phyloP scores from a whole-genome alignment of 768 basidiomycete genomes.

The Lyophyllum decastes region DNA sequence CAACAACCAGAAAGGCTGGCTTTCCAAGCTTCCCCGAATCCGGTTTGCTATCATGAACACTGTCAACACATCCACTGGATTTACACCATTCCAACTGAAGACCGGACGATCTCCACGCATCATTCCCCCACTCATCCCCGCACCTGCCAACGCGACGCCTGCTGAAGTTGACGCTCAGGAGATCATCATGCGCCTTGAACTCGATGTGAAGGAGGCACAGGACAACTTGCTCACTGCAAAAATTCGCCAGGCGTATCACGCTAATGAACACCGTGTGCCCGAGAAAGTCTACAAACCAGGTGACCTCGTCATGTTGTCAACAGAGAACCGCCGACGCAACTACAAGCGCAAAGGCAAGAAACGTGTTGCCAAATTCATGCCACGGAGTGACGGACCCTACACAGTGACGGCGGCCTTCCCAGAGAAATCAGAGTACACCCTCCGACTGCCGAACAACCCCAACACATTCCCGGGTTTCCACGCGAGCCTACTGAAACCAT shows the following conservation, averaged over 20 bases:
- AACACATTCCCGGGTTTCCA: neutral
- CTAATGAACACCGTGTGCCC: slow-evolving; percentile 24
- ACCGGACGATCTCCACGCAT: slow-evolving; percentile 23
- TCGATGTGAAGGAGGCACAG: slow-evolving; percentile 26
- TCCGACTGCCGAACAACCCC: neutral
- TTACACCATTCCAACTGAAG: slow-evolving; percentile 30
- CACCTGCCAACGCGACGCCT: neutral
- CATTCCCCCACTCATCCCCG: slow-evolving; percentile 22
- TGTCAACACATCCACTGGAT: slow-evolving; percentile 30
- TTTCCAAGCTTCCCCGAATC: slow-evolving; percentile 20
- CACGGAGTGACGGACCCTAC: slow-evolving; percentile 32
- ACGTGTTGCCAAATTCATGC: slow-evolving; percentile 43
- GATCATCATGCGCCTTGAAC: neutral
- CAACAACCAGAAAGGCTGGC: slow-evolving; percentile 34
- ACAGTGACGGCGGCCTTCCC: slow-evolving; percentile 12
- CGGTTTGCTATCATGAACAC: slow-evolving; percentile 37
- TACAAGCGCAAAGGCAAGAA: slow-evolving; percentile 30
- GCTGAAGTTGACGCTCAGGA: neutral
- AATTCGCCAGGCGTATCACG: slow-evolving; percentile 28
- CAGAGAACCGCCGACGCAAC: slow-evolving; percentile 25
- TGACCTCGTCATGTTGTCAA: slow-evolving; percentile 38
- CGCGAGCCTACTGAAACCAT: slow-evolving; percentile 6
- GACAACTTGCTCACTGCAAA: slow-evolving; percentile 31
- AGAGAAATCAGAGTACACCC: slow-evolving; percentile 11
- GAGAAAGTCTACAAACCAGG: slow-evolving; percentile 29